A percentile compares a stretch with the other conserved stretches of the same genome.
phyloP scores from a whole-genome alignment of 2,329 filamentous ascomycete genomes.

The Xylariaceae sp. region DNA sequence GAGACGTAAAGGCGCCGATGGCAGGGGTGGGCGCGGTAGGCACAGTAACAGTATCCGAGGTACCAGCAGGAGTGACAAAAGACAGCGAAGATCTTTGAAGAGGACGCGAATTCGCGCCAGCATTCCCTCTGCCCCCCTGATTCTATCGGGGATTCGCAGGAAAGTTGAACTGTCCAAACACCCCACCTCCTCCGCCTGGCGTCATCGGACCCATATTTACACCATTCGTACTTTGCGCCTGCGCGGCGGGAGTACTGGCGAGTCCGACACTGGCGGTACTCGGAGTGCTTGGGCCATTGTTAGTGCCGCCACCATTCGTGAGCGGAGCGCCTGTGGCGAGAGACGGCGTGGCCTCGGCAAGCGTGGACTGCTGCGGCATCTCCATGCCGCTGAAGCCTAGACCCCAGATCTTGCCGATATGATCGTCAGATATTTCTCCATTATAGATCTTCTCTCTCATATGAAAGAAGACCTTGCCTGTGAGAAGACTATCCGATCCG shows the following conservation, averaged over 20 bases:
- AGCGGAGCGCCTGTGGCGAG: constrained; percentile 25
- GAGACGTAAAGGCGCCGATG: too few species aligned
- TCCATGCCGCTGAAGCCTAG: constrained; percentile 67
- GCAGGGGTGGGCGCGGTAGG: neutral
- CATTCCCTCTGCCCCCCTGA: constrained; percentile 17
- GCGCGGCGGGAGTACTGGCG: constrained; percentile 44
- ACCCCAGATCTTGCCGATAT: constrained; percentile 89
- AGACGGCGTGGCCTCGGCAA: constrained; percentile 38
- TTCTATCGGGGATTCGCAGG: constrained; percentile 35
- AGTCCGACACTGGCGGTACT: constrained; percentile 57
- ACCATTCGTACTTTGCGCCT: constrained; percentile 52
- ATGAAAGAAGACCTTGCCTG: constrained; percentile 91
- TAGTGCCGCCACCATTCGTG: constrained; percentile 28
- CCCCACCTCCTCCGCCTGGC: constrained; percentile 67
- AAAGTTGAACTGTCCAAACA: constrained; percentile 69
- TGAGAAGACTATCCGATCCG: constrained; percentile 88
- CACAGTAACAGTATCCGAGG: too few species aligned
- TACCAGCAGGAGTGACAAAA: too few species aligned
- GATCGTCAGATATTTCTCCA: constrained; percentile 72
- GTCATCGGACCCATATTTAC: constrained; percentile 67
- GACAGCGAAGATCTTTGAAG: too few species aligned
- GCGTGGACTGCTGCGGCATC: constrained; percentile 27
- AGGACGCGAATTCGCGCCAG: constrained; percentile 1
- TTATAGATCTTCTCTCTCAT: constrained; percentile 85
- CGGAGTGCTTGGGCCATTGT: constrained; percentile 54